Evolutionary conservation across 768 basidiomycete species (phyloP).

Genomic region (Lentinula sp.): DNA sequence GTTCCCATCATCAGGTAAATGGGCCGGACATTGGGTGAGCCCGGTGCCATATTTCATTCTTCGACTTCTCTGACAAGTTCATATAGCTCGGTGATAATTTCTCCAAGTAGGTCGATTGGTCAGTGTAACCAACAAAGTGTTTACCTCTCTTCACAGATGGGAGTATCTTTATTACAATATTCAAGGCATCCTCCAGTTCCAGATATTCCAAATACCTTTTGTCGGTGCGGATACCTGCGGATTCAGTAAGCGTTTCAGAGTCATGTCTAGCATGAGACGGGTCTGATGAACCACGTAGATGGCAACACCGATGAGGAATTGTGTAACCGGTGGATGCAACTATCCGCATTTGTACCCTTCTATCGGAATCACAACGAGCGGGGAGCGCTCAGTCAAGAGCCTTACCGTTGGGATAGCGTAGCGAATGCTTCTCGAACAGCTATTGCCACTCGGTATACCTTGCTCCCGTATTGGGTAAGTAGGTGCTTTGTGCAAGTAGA

Average conservation of each 20-base stretch:
- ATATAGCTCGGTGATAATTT: constrained; percentile 66
- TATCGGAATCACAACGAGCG: constrained; percentile 72
- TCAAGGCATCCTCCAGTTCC: constrained; percentile 77
- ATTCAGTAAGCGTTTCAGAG: constrained; percentile 36
- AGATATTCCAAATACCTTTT: constrained; percentile 78
- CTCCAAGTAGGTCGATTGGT: not conserved
- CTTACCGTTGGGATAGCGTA: constrained; percentile 78
- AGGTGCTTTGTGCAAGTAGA: not conserved
- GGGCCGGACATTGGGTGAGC: constrained; percentile 68
- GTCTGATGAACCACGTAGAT: constrained; percentile 15
- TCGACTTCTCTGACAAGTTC: not conserved
- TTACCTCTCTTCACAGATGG: constrained; percentile 43
- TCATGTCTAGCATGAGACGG: constrained; percentile 7
- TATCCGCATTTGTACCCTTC: constrained; percentile 80
- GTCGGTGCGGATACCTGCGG: constrained; percentile 79
- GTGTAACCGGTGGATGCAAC: constrained; percentile 82
- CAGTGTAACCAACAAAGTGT: not conserved
- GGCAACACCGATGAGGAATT: constrained; percentile 77
- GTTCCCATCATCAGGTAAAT: constrained; percentile 61
- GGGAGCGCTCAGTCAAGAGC: constrained; percentile 71
- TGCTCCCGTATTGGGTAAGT: constrained; percentile 77
- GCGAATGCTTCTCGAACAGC: constrained; percentile 68
- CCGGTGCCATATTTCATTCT: not conserved
- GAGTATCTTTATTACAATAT: constrained; percentile 64
- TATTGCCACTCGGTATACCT: constrained; percentile 62